Conservation (phyloP, 2,329 filamentous ascomycete genomes). For the Cladosporium colombiae region DNA sequence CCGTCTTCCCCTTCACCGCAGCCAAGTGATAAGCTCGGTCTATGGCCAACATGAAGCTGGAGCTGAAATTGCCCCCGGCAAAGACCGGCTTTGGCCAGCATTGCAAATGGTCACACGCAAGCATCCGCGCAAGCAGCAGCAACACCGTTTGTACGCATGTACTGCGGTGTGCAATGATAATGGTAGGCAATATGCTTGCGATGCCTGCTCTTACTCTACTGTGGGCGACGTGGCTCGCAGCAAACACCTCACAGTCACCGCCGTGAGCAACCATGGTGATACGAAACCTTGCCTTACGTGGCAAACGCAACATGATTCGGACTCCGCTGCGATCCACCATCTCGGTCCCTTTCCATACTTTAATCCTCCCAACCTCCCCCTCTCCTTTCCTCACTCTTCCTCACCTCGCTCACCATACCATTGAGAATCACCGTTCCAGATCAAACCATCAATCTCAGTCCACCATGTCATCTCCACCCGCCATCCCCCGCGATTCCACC, state of each 20-base stretch:
- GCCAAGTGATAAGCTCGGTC: slow-evolving; percentile 4
- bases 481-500: slow-evolving; percentile 12
- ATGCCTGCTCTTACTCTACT: background rate
- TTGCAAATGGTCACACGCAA: background rate
- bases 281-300: slow-evolving; percentile 2
- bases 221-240: background rate
- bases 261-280: background rate
- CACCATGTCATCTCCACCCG: slow-evolving; percentile 5
- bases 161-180: background rate
- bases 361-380: background rate
- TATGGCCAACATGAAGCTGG: background rate
- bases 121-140: background rate
- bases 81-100: slow-evolving; percentile 2
- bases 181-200: background rate
- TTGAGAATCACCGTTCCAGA: background rate
- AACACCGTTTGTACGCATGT: background rate
- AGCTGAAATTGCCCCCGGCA: background rate
- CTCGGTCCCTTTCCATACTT: slow-evolving; percentile 18
- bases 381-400: background rate
- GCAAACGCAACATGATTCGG: background rate
- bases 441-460: background rate
- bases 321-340: slow-evolving; percentile 10
- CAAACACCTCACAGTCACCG: background rate
- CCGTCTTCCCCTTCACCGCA: slow-evolving; percentile 1
- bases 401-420: background rate